Percentiles rank a stretch among this genome's conserved stretches.
phyloP scores from a whole-genome alignment of 768 basidiomycete genomes.

The Pleurotus giganteus region DNA sequence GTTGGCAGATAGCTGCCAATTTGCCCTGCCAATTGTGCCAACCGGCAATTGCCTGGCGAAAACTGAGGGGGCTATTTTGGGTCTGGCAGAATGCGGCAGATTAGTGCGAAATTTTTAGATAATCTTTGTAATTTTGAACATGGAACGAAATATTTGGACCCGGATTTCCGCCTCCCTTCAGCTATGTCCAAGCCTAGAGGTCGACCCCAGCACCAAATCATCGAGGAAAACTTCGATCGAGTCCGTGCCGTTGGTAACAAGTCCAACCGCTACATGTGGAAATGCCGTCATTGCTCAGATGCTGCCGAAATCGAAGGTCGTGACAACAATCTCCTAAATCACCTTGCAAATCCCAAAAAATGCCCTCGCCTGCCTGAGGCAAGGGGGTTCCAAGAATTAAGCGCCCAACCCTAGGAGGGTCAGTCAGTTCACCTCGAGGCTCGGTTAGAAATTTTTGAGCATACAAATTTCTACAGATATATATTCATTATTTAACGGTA shows the following conservation, averaged over 20 bases:
- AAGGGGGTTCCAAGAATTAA: too few species aligned
- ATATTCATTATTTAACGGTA: too few species aligned
- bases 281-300: conserved; percentile 12
- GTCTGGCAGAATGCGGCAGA: conserved; percentile 14
- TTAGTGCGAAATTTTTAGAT: background rate
- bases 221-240: background rate
- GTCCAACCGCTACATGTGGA: conserved; percentile 8
- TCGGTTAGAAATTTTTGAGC: too few species aligned
- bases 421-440: too few species aligned
- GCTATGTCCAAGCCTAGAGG: background rate
- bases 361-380: conserved; percentile 1
- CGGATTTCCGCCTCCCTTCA: background rate
- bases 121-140: background rate
- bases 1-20: conserved; percentile 11
- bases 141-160: background rate
- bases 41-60: background rate
- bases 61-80: background rate
- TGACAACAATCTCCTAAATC: conserved; percentile 14
- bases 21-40: conserved; percentile 4
- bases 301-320: conserved; percentile 9
- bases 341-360: background rate
- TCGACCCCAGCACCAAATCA: background rate
- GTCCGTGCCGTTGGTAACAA: background rate
- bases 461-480: too few species aligned
- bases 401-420: too few species aligned